Evolutionary conservation across 345 rosid genomes (phyloP), one percentile per base, ranked within the genome.

Genomic region (Durio zibethinus): DNA sequence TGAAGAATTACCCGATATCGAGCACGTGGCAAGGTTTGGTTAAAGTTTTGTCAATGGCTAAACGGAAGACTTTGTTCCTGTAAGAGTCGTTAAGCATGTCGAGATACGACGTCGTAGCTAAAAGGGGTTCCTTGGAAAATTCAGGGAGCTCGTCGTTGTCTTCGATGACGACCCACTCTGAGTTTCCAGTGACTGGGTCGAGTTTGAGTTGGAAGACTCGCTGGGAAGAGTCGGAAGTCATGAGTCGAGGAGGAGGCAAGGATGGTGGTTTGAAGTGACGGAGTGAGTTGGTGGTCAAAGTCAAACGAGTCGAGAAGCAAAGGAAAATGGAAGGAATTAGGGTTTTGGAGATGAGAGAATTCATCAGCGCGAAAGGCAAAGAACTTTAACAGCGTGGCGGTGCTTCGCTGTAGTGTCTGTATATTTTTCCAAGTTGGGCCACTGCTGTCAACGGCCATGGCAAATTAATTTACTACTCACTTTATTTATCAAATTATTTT

Each of bases 21-120:
- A 93, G 92, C 45, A 93, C 98, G 79, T 88, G 97, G 82, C 93
- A 90, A 59, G 98, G 94, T 76, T 86, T 48, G 5, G 91, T 84
- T 7, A 95, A 48, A 52, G 87, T 77, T 82, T 81, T 91, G 18
- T 91, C 91, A 10, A 91, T 88, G 80, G 93, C 91, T 77, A 81
- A 68, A 2, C 88, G 89, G 75, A 56, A 91, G 64, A 90, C 87
- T 76, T 73, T 77, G 80, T 89, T 91, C 73, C 95, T 77, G 20
- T 68, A 7, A 74, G 91, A 81, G 84, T 91, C 95, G 53, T 91
- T 91, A 74, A 91, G 92, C 95, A 91, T 91, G 85, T 91, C 93
- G 40, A 89, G 80, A 82, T 89, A 91, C 82, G 90, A 89, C 73
- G 94, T 91, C 77, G 86, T 78, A 35, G 91, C 90, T 10, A 89